These are phyloP conservation scores for Hortaea sp. DNA, from an alignment of 2,329 filamentous ascomycete species.

Conservation along the genomic window DNA sequence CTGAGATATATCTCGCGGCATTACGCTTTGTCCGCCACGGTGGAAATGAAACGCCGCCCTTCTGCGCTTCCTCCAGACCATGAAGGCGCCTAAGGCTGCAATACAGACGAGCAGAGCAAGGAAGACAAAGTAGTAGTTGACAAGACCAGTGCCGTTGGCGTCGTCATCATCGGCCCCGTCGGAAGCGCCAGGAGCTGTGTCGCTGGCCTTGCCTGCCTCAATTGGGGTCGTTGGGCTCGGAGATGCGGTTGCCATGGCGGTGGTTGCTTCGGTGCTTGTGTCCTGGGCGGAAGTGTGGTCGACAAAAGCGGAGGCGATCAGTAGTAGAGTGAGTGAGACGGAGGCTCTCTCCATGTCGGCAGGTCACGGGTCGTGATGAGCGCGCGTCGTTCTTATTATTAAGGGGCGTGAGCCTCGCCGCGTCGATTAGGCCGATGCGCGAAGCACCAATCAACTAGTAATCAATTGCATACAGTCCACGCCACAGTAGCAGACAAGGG, in stretches of 20 bases:
- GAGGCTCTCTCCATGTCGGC: too few species aligned
- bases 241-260: too few species aligned
- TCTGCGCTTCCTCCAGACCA: conserved; percentile 36
- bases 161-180: conserved; percentile 4
- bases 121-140: conserved; percentile 47
- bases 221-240: neutral
- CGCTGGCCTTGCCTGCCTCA: neutral
- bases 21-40: neutral
- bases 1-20: conserved; percentile 1
- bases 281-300: neutral
- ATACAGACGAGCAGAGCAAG: conserved; percentile 43
- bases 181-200: conserved; percentile 1
- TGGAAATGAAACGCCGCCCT: conserved; percentile 14
- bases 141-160: conserved; percentile 19
- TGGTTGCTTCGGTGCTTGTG: neutral
- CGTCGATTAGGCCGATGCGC: too few species aligned
- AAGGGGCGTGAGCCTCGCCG: too few species aligned
- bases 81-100: conserved; percentile 33
- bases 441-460: too few species aligned
- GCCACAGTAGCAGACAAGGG: too few species aligned
- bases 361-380: too few species aligned
- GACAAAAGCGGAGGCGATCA: neutral
- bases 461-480: too few species aligned
- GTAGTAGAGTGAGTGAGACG: neutral
- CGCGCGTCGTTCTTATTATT: too few species aligned